Evolutionary conservation across 2,329 filamentous ascomycete species (phyloP).

Genomic region (Botrytis tulipae): DNA sequence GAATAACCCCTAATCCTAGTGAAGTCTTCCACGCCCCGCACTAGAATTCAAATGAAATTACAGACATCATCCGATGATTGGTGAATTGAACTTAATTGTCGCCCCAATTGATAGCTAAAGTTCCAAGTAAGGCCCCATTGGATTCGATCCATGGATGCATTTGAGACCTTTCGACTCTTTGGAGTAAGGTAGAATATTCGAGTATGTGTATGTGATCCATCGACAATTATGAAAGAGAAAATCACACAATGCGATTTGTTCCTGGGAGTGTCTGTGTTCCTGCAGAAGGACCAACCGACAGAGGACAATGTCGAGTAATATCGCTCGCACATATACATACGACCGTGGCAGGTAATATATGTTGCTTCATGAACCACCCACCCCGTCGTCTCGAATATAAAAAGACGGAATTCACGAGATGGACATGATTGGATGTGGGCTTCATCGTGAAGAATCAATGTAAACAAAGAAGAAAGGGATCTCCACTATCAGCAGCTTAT

Average conservation of each 20-base stretch:
- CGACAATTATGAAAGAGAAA: neutral
- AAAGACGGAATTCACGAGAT: neutral
- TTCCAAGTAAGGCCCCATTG: neutral
- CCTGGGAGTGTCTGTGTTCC: neutral
- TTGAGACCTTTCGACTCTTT: neutral
- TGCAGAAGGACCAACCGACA: neutral
- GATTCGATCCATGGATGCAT: neutral
- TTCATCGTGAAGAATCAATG: neutral
- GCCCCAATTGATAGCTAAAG: neutral
- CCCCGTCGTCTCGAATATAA: neutral
- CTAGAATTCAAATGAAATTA: neutral
- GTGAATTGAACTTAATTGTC: neutral
- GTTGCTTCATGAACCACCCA: neutral
- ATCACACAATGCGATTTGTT: neutral
- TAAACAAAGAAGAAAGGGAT: neutral
- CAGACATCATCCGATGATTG: neutral
- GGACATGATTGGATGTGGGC: neutral
- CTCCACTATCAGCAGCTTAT: neutral
- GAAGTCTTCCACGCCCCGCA: constrained; percentile 4
- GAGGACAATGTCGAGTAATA: neutral
- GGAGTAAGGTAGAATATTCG: neutral
- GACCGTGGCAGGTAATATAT: neutral
- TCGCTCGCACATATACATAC: no score
- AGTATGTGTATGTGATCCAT: neutral
- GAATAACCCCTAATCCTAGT: neutral